Percentiles rank a stretch among this genome's conserved stretches.
Conservation (phyloP, 345 rosid species). For the Psidium friedrichsthalianum region DNA sequence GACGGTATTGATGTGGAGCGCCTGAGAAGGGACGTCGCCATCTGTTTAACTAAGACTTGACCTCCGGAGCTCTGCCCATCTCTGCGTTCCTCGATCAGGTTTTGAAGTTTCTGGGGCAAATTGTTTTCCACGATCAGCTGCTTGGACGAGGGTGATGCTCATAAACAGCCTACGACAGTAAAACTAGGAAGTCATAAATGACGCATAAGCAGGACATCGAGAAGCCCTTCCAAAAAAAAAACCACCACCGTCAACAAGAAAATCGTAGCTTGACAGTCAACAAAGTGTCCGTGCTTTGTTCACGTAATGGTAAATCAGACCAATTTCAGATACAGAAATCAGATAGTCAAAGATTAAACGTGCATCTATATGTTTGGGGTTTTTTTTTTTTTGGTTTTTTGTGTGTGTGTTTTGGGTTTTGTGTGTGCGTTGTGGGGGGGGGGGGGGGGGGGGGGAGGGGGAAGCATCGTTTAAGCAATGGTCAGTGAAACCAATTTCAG, state of each 20-base stretch:
- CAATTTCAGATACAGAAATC: not conserved
- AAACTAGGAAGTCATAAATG: not conserved
- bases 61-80: constrained; percentile 96
- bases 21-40: constrained; percentile 96
- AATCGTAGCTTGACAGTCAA: not conserved
- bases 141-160: constrained; percentile 97
- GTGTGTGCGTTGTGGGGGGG: too few relatives aligned
- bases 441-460: too few relatives aligned
- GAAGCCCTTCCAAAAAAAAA: not conserved
- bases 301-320: not conserved
- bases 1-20: constrained; percentile 87
- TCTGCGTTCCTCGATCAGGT: constrained; percentile 89
- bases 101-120: constrained; percentile 74
- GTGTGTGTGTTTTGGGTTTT: too few relatives aligned
- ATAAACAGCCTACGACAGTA: constrained; percentile 62
- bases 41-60: constrained; percentile 91
- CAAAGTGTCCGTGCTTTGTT: not conserved
- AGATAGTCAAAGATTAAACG: not conserved
- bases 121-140: constrained; percentile 95
- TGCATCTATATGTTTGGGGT: not conserved
- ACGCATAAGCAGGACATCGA: not conserved
- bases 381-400: too few relatives aligned
- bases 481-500: not conserved
- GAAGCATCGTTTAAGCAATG: too few relatives aligned
- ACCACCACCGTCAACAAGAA: not conserved